Evolutionary conservation across 495 filamentous ascomycete species (phyloP), one percentile per base, ranked within the genome.

Genomic region (Penicillium simplicissimum): DNA sequence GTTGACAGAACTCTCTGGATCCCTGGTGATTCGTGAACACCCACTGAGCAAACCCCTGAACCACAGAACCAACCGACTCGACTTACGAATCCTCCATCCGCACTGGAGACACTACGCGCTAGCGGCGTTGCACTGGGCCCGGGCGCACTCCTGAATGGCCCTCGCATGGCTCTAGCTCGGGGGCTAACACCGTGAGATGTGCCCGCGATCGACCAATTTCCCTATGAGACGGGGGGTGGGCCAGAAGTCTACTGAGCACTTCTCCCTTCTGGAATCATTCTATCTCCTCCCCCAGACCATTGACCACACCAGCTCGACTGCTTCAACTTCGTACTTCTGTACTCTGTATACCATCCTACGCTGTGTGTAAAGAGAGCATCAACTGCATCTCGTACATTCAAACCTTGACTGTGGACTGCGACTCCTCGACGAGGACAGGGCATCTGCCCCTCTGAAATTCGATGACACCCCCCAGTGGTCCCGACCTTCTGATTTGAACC

Each of bases 71-170:
- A 42, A 42, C 36, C 37, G 51, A 43, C 21, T 52, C 15, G 43
- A 69, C 62, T 65, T 65, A 67, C 65, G 67, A 62, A 62, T 59
- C 65, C 52, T 59, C 54, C 56, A 35, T 67, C 67, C 67, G 55
- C 59, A 57, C 57, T 68, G 65, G 67, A 68, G 62, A 55, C 67
- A 59, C 65, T 65, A 70, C 51, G 13, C 7, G 49, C 57, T 70
- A 67, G 67, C 53, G 67, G 19, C 43, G 45, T 55, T 23, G 42
- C 38, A 56, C n/a, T 28, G 58, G 58, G 52, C 40, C 60, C 47
- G 49, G 53, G 53, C 40, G 34, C 48, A 48, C n/a, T 38, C 51
- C 52, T 43, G 42, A 59, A 31, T 54, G 43, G 45, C 23, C 55
- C 47, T 53, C 49, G 51, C 52, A 13, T 53, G 51, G 51, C 2